Evolutionary conservation across 2,329 filamentous ascomycete genomes (phyloP), one percentile per base, ranked within the genome.

Genomic region (Penicillium palitans): DNA sequence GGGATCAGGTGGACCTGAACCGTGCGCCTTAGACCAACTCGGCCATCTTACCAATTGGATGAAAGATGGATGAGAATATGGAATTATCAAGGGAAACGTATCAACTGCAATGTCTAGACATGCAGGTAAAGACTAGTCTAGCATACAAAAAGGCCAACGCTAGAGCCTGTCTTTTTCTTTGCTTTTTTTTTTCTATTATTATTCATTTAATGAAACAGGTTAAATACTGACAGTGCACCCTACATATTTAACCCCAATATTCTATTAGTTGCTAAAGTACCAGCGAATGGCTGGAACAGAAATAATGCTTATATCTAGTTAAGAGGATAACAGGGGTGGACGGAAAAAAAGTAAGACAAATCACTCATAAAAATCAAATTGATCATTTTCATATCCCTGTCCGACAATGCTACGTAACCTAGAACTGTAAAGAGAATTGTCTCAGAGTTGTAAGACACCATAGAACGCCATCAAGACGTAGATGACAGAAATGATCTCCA

Each of bases 11-110:
- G 45, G 54, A 68, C 69, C 69, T 71, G 68, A 71, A 71, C 69
- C 69, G 67, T 64, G 66, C 70, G 70, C 70, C 70, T 70, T 72
- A 60, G 70, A 72, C 70, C 70, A 70, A 68, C 70, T 72, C 70
- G 70, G 70, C 70, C 70, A 72, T 72, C 70, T 72, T 72, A 67
- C 70, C 70, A 45, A 53, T 46, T 41, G 27, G 21, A 46, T 57
- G 41, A 3, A 27, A 8, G 4, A 2, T 24, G 0, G 0, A 0
- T 6, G 27, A 3, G 1, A 3, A 0, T 24, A 12, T 48, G 29
- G 0, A 24, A 17, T 6, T 24, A 47, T 47, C 5, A 47, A 19
- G 8, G 27, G 27, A 27, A 27, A 25, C 1, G 4, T 25, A 25
- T 25, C 6, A 25, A 25, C 25, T 25, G 6, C 25, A 25, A 25